Conservation (phyloP, 345 rosid genomes). For the Gossypium raimondii region DNA sequence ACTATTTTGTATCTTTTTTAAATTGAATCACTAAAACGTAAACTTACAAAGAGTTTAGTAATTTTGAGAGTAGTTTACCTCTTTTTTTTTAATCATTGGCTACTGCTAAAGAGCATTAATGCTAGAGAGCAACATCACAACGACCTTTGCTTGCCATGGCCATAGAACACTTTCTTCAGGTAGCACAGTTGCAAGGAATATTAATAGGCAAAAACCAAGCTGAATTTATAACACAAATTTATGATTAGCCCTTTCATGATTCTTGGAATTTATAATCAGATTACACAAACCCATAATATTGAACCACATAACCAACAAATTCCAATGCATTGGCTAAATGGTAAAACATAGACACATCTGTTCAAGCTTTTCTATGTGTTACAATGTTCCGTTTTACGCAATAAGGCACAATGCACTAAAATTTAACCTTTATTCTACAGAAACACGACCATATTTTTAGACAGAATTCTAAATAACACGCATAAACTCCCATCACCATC, state of each 20-base stretch:
- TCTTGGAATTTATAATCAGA: neutral
- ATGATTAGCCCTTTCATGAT: neutral
- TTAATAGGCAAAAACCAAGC: no score
- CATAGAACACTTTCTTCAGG: no score
- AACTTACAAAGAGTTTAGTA: no score
- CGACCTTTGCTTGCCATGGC: no score
- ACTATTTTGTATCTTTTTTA: no score
- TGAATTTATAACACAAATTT: neutral
- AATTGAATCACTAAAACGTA: no score
- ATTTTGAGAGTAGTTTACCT: no score
- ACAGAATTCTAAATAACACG: neutral
- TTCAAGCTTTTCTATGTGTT: neutral
- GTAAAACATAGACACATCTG: neutral
- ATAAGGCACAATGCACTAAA: neutral
- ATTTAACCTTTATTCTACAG: neutral
- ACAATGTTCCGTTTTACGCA: neutral
- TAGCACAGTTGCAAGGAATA: no score
- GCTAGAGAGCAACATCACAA: no score
- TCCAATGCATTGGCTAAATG: neutral
- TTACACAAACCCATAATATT: neutral
- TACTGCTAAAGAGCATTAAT: no score
- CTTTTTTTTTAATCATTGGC: no score
- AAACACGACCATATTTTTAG: no score
- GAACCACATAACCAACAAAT: neutral
- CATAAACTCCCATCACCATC: neutral